Base-by-base conservation (phyloP, 2,329 filamentous ascomycete species). In the Exophiala sideris region DNA sequence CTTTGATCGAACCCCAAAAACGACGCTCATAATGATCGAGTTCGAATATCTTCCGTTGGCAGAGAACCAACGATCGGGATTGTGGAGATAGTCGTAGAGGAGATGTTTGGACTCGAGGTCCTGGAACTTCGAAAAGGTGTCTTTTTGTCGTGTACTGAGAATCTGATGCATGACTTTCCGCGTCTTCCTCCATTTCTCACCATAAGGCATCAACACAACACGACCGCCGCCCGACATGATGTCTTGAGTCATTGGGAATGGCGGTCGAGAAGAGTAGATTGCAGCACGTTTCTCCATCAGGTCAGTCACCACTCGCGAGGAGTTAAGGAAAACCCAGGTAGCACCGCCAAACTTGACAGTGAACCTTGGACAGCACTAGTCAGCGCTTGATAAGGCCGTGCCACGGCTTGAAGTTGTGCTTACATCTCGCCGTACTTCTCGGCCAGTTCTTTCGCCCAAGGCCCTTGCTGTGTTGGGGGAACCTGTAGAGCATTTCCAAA, bases 1-100 rank as follows among this genome's bases (percentile, higher is more conserved):
- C 21, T 36, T 38, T 34, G 77, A 74, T 3, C 76, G 72, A 50
- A 76, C 74, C 0, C 78, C 77, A 57, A 79, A 80, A 3, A 76
- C 70, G 2, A 80, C 69, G 9, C 67, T 65, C 55, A 70, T 63
- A 7, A 74, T 62, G 10, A 74, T 66, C 0, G 67, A 67, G 50
- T 69, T 70, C 7, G 71, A 63, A 57, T 71, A 76, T 18, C 70
- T 67, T 56, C 70, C 71, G 52, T 74, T 68, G 50, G 73, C 70
- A 4, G 56, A 51, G 46, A 68, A 73, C 72, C 72, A 75, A 1
- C 45, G 32, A 10, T 60, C 45, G 1, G 54, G 44, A 4, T 45
- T 29, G 14, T 55, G 35, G 3, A 60, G 46, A 33, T 48, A 52
- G 21, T 57, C 57, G n/a, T 32, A 45, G 2, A 57, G 20, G 20